Conservation (phyloP, 495 filamentous ascomycete species). For the Talaromyces adpressus region DNA sequence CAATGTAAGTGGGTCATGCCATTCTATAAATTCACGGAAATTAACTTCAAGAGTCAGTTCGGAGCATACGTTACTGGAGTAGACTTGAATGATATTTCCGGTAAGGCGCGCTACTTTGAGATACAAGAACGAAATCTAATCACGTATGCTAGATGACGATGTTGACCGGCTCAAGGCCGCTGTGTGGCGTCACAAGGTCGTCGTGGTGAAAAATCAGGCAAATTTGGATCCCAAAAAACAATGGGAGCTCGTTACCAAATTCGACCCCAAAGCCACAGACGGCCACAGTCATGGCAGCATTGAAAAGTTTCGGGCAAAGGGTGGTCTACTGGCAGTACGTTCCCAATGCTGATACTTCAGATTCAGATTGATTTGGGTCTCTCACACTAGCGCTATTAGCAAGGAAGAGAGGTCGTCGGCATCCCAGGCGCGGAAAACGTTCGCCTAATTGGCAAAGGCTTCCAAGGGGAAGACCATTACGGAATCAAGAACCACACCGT, state of each 20-base stretch:
- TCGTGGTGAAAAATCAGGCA: conserved; percentile 31
- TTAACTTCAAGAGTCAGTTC: not conserved
- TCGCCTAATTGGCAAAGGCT: conserved; percentile 34
- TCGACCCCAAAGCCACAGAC: conserved; percentile 27
- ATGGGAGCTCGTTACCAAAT: conserved; percentile 32
- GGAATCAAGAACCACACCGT: conserved; percentile 31
- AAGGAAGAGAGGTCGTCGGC: conserved; percentile 25
- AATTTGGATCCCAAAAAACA: conserved; percentile 29
- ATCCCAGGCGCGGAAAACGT: conserved; percentile 38
- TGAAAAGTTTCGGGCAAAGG: conserved; percentile 22
- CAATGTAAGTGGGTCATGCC: not conserved
- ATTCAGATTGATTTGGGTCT: too few relatives aligned
- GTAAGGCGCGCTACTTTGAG: not conserved
- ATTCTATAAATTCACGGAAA: not conserved
- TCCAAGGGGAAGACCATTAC: conserved; percentile 34
- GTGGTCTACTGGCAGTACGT: conserved; percentile 3
- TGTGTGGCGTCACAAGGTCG: conserved; percentile 31
- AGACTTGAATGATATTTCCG: conserved; percentile 1
- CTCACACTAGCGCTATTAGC: not conserved
- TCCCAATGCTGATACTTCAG: not conserved
- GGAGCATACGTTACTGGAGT: conserved; percentile 3
- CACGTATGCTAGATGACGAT: conserved; percentile 21
- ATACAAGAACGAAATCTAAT: not conserved
- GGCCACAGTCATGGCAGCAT: conserved; percentile 32
- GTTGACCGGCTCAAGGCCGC: conserved; percentile 25